Base-by-base conservation (phyloP, 176 grass and related monocot species). In the Eragrostis nindensis region DNA sequence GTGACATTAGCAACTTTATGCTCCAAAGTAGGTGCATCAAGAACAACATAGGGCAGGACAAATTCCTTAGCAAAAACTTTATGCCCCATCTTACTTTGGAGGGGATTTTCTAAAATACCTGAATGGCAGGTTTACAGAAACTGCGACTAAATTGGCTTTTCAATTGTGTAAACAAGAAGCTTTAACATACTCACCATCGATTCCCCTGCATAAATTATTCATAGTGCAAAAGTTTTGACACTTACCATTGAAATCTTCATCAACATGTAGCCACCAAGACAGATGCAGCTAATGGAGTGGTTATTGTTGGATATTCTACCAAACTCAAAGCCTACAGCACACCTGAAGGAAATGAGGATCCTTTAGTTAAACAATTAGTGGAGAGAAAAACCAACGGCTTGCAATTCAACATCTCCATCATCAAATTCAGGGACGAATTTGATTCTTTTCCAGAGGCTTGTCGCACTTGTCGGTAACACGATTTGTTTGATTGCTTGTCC, bases 51-150 rank as follows among this genome's bases (percentile, higher is more conserved):
- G 70, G 21, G 49, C 47, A 86, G 84, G 50, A 86, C 40, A 86
- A 75, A 86, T 86, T 86, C 84, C 77, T 74, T 80, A 46, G 49
- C 49, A 26, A 74, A 41, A 74, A 67, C 77, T 86, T 86, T 86
- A 74, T 75, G 26, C 69, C 16, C 60, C 40, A 73, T 62, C 68
- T 73, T 80, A 24, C 76, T 86, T 86, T 73, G 67, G 38, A 56
- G 38, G 18, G 48, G 83, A 80, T 80, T 80, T 80, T 86, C 36
- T 79, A 65, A 86, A 85, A 73, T 73, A 61, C 76, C 47, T 19
- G 43, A 79, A 80, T 19, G 39, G 18, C 38, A 66, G 13, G 73
- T 53, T 85, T 80, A 86, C 68, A 79, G 24, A 38, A 36, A 45
- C 59, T 38, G 57, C 53, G 77, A 66, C 30, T 65, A 54, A 72